These are phyloP conservation scores for Naganishia vaughanmartiniae DNA, from an alignment of 768 basidiomycete species.

Conservation along the genomic window DNA sequence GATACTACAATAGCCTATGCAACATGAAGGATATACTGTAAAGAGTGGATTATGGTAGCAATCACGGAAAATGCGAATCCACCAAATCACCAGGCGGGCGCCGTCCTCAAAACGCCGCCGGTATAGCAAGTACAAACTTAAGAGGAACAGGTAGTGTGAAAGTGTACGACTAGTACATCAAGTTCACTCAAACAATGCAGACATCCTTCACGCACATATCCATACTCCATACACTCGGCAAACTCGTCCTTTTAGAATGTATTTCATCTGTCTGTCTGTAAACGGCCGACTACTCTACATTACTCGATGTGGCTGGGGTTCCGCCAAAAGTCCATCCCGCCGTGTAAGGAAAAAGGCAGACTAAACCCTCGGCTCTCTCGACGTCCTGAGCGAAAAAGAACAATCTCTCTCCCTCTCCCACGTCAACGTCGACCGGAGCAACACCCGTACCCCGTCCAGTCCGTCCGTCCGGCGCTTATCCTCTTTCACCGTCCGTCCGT, in stretches of 20 bases:
- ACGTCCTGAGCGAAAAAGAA: neutral
- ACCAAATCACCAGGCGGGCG: no score
- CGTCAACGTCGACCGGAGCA: neutral
- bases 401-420: neutral
- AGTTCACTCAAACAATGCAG: no score
- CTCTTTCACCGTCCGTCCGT: no score
- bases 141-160: no score
- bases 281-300: constrained; percentile 18
- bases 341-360: neutral
- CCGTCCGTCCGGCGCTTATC: constrained; percentile 1
- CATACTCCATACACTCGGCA: neutral
- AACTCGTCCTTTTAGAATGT: constrained; percentile 8
- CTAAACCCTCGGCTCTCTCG: neutral
- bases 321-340: neutral
- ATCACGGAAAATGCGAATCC: no score
- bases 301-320: constrained; percentile 12
- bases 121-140: no score
- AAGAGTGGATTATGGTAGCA: no score
- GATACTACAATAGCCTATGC: neutral
- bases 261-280: constrained; percentile 12
- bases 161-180: no score
- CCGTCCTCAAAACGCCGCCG: no score
- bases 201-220: neutral
- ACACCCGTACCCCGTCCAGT: constrained; percentile 6
- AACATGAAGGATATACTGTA: no score